Evolutionary conservation across 2,329 filamentous ascomycete species (phyloP), one percentile per base, ranked within the genome.

Genomic region (Ascochyta fabae): DNA sequence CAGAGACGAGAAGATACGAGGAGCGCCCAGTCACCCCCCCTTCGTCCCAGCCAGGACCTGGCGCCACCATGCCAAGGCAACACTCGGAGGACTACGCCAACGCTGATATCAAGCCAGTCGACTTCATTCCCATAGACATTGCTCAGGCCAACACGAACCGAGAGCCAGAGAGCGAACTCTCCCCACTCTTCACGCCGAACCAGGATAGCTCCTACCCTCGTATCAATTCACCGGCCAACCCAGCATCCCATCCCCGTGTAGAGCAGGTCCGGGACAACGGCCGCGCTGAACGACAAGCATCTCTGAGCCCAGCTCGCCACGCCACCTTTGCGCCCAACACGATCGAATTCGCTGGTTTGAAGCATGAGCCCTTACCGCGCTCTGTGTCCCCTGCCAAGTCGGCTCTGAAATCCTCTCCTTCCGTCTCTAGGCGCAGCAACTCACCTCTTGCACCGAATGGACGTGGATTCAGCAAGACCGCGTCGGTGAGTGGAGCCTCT

Each of bases 351-450:
- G 67, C 78, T 38, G 76, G 81, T 1, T 79, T 88, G 26, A 86
- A 81, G 59, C 89, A 93, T 68, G 83, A 86, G 49, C 90, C 90
- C 6, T 87, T 88, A 22, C 80, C 86, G 27, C 83, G 90, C 43
- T 91, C 89, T 5, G 78, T 89, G 10, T 92, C 90, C 0, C 90
- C 90, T 9, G 86, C 86, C 41, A 94, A 94, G 71, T 92, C 90
- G 1, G 90, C 89, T 1, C 69, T 93, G 59, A 93, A 93, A 70
- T 81, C 86, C 27, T 81, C 79, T 1, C 86, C 84, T 44, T 82
- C 86, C 1, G 80, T 83, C 1, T 80, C 79, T 0, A 60, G 78
- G 10, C 71, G 79, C 16, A 74, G 71, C 8, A 70, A 61, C 34
- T 81, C 79, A 16, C 80, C 53, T 67, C 83, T 65, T 78, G 81